Evolutionary conservation across 805 yeast species (phyloP), one percentile per base, ranked within the genome.

Genomic region (Saturnispora zaruensis): DNA sequence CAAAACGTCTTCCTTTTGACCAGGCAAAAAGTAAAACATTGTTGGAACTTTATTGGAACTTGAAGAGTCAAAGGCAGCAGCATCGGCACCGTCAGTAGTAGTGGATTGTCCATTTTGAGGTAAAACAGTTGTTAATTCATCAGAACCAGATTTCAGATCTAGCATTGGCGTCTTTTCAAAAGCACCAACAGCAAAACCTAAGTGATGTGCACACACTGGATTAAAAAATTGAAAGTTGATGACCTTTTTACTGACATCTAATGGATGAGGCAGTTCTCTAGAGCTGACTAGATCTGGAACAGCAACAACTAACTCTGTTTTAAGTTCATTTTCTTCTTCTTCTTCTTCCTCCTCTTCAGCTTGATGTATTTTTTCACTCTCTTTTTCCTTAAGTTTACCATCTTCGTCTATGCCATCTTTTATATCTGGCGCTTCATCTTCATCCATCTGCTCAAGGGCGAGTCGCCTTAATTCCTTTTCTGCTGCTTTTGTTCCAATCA

Each of bases 151-250:
- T 25, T 75, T 69, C 26, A 67, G 58, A 41, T 74, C 77, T 6
- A 80, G 64, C 28, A 88, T 58, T 0, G 80, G 77, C 2, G 80
- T 68, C 48, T 77, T 77, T 40, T 82, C 81, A 63, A 91, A 93
- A 2, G 96, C 83, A 0, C 98, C 99, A 4, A 89, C 78, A 0
- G 96, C 90, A 82, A 95, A 93, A 0, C 98, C 98, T 20, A 93
- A 73, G 65, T 91, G 97, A 57, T 90, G 97, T 0, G 99, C 87
- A 34, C 95, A 83, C 1, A 88, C 84, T 0, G 98, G 96, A 49
- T 82, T 86, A 60, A 82, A 82, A 82, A 91, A 20, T 80, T 73
- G 45, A 78, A 88, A 90, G 2, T 84, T 73, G 1, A 84, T 86
- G 1, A 82, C 73, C 57, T 89, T 91, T 61, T 87, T 87, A 4